Conservation (phyloP, 2,329 filamentous ascomycete genomes). For the Balansia obtecta region DNA sequence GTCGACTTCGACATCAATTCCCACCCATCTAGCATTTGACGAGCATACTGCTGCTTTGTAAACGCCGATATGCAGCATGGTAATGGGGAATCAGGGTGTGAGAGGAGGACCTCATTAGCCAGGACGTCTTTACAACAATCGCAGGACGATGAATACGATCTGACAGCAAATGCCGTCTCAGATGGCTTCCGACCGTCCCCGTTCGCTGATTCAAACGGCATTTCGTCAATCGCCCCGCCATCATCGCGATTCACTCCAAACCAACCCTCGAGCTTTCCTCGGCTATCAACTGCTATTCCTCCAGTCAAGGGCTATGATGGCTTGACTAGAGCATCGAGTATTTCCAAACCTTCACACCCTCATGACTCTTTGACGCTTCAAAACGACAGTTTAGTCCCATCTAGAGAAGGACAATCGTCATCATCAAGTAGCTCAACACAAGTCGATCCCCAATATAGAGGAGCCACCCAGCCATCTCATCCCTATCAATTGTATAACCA, state of each 20-base stretch:
- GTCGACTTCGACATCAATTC: background rate
- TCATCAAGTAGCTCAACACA: slow-evolving; percentile 14
- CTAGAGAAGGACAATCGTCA: slow-evolving; percentile 4
- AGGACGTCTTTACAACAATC: slow-evolving; percentile 29
- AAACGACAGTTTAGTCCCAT: slow-evolving; percentile 33
- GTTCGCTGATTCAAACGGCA: background rate
- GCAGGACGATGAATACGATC: slow-evolving; percentile 32
- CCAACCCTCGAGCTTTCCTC: slow-evolving; percentile 2
- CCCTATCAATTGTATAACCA: slow-evolving; percentile 80
- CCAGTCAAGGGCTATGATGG: slow-evolving; percentile 13
- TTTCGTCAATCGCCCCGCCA: slow-evolving; percentile 11
- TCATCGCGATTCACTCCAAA: slow-evolving; percentile 7
- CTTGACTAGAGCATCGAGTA: slow-evolving; percentile 37
- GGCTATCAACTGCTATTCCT: slow-evolving; percentile 10
- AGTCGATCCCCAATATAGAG: slow-evolving; percentile 54
- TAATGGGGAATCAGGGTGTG: slow-evolving; percentile 25
- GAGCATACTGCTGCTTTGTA: background rate
- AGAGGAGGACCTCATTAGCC: slow-evolving; percentile 30
- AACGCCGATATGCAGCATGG: slow-evolving; percentile 28
- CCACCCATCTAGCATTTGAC: background rate
- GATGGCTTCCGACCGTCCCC: slow-evolving; percentile 35
- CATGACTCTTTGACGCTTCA: slow-evolving; percentile 39
- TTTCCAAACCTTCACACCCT: slow-evolving; percentile 37
- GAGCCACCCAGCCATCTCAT: slow-evolving; percentile 63
- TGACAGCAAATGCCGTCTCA: slow-evolving; percentile 37